phyloP scores from a whole-genome alignment of 1,284 basidiomycete species.

The Puccinia coronata region DNA sequence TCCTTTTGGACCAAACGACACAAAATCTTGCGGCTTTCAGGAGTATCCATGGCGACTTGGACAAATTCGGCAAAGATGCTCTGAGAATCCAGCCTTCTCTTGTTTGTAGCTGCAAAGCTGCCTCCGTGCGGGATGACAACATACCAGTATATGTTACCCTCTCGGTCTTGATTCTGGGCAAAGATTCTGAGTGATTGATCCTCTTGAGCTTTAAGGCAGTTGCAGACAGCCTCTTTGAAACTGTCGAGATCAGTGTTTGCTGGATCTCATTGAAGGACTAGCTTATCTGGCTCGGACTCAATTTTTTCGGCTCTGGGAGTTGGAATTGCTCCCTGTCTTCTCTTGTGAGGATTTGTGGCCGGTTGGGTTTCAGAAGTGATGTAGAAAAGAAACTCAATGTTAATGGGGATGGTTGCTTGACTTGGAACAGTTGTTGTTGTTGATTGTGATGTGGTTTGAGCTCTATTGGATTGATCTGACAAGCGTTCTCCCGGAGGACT shows the following conservation, averaged over 20 bases:
- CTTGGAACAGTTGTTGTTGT: no score
- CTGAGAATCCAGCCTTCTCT: not conserved
- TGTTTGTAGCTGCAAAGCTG: not conserved
- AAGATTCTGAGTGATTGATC: not conserved
- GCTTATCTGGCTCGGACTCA: not conserved
- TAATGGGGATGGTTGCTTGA: no score
- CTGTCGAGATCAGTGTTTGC: not conserved
- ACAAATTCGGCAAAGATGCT: not conserved
- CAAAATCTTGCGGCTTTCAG: not conserved
- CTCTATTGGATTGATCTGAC: no score
- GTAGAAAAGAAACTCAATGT: no score
- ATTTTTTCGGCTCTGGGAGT: not conserved
- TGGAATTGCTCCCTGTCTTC: no score
- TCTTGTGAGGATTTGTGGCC: no score
- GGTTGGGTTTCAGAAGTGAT: no score
- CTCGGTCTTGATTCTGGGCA: not conserved
- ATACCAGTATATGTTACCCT: not conserved
- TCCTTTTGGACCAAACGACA: constrained; percentile 4
- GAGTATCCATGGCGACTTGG: not conserved
- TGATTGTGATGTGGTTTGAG: no score
- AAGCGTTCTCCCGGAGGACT: no score
- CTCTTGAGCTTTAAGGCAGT: not conserved
- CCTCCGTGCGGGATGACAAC: not conserved
- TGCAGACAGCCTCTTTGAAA: not conserved
- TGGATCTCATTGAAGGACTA: not conserved